Conservation (phyloP, 2,329 filamentous ascomycete genomes). For the Dactylella cylindrospora region DNA sequence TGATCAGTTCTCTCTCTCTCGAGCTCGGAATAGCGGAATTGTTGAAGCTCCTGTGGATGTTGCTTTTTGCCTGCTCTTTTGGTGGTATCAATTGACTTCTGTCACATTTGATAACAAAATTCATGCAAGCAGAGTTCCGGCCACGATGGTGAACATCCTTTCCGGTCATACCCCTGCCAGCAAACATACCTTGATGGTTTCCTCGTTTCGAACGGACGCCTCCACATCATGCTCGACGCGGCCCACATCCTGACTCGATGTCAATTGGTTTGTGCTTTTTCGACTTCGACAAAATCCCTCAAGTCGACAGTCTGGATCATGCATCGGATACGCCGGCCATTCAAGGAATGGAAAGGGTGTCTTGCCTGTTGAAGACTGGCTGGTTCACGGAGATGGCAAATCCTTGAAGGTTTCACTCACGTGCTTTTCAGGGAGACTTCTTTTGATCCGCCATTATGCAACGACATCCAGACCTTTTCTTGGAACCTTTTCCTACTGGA, state of each 20-base stretch:
- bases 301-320: conserved; percentile 42
- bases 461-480: conserved; percentile 30
- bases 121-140: conserved; percentile 44
- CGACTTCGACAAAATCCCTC: conserved; percentile 42
- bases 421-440: conserved; percentile 40
- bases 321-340: conserved; percentile 43
- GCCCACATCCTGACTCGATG: conserved; percentile 24
- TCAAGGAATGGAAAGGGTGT: conserved; percentile 31
- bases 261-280: conserved; percentile 24
- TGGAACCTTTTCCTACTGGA: conserved; percentile 43
- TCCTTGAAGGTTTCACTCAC: conserved; percentile 44
- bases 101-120: conserved; percentile 44
- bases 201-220: conserved; percentile 44
- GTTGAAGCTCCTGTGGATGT: conserved; percentile 19
- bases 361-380: conserved; percentile 18
- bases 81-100: conserved; percentile 37
- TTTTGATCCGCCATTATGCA: conserved; percentile 42
- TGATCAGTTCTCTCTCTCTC: conserved; percentile 19
- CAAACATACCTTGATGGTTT: conserved; percentile 41
- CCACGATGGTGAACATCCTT: conserved; percentile 41
- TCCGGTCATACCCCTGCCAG: conserved; percentile 39
- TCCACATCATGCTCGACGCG: conserved; percentile 36
- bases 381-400: conserved; percentile 42
- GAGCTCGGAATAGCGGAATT: conserved; percentile 25
- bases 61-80: conserved; percentile 25